These are phyloP conservation scores for Crithidia bombi DNA, from an alignment of 208 protist species.

Conservation along the genomic window DNA sequence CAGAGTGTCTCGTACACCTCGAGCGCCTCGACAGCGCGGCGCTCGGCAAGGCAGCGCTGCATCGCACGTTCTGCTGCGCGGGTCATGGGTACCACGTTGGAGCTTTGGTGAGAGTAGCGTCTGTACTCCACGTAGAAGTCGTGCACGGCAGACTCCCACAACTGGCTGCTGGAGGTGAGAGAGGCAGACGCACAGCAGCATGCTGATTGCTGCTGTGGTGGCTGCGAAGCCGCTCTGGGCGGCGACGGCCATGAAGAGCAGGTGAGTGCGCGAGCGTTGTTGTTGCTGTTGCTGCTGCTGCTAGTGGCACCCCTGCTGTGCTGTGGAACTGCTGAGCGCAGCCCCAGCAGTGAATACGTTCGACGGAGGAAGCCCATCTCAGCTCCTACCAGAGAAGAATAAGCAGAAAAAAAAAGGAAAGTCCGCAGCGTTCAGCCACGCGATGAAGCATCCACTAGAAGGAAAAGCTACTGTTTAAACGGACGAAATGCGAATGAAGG, in stretches of 20 bases:
- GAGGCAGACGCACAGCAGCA: neutral
- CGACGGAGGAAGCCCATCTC: neutral
- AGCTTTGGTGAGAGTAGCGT: constrained; percentile 4
- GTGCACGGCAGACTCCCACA: constrained; percentile 40
- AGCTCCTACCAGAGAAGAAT: neutral
- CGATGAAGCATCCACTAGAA: neutral
- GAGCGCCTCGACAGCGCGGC: constrained; percentile 56
- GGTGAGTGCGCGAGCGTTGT: neutral
- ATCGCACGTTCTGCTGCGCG: constrained; percentile 42
- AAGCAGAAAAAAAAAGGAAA: constrained; percentile 1
- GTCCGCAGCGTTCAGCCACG: too few relatives aligned
- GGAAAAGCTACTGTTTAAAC: neutral
- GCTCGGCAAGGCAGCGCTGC: constrained; percentile 52
- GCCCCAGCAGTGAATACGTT: neutral
- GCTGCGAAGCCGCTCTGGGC: neutral
- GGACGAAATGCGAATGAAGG: too few relatives aligned
- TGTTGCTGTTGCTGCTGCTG: neutral
- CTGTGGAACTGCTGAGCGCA: neutral
- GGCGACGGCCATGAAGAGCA: neutral
- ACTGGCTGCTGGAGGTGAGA: constrained; percentile 14
- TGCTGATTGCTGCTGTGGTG: neutral
- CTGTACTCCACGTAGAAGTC: constrained; percentile 31
- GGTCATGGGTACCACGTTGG: constrained; percentile 13
- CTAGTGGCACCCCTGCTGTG: neutral
- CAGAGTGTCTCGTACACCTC: constrained; percentile 53